Evolutionary conservation across 805 yeast genomes (phyloP), one percentile per base, ranked within the genome.

Genomic region (Ogataea ramenticola): DNA sequence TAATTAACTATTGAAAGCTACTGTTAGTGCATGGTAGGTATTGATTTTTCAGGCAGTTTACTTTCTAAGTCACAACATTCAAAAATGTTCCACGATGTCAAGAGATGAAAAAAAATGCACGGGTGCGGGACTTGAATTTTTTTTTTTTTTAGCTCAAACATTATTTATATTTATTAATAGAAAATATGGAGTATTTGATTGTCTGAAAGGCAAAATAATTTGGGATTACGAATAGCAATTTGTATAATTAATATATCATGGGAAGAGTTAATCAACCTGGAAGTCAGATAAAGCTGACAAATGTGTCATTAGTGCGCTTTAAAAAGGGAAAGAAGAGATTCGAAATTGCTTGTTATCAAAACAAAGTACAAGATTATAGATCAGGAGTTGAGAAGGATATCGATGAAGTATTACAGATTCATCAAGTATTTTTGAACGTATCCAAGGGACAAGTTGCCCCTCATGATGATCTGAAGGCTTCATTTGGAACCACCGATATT

Each of bases 331-430:
- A 87, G 60, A 86, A 87, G 63, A 71, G 96, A 51, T 93, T 89
- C 55, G 99, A 93, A 64, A 76, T 93, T 38, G 98, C 98, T 0
- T 93, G 99, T 58, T 93, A 93, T 62, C 96, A 87, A 58, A 93
- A 93, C 57, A 93, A 93, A 59, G 96, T 93, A 5, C 98, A 91
- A 61, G 99, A 93, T 62, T 93, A 89, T 79, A 73, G 97, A 53
- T 75, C 77, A 48, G 86, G 84, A 46, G 80, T 86, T 60, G 99
- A 93, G 58, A 91, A 87, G 53, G 96, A 93, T 60, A 62, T 93
- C 9, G 98, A 93, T 66, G 99, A 93, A 59, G 99, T 93, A 2
- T 69, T 93, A 32, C 99, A 93, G 61, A 88, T 93, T 43, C 96
- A 89, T n/a, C 96, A 86, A 61, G 95, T 93, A 1, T 93, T 93